Conservation (phyloP, 164 flowering plant species). For the Annona squamosa region DNA sequence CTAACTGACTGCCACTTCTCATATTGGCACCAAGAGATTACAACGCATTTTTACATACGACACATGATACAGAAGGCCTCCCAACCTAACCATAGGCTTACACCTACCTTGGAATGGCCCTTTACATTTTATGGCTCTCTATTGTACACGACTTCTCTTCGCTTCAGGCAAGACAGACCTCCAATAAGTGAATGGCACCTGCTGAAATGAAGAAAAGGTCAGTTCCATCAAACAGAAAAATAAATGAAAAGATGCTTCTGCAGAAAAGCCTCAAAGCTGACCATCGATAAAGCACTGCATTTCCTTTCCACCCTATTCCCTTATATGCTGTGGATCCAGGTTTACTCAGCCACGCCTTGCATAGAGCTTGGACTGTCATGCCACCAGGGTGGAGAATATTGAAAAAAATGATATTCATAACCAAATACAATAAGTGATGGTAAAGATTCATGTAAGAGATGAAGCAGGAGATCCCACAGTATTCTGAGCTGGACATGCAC, state of each 20-base stretch:
- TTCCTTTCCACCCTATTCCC: not conserved
- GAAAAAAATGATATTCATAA: too few species aligned
- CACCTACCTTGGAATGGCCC: not conserved
- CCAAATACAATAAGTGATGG: not conserved
- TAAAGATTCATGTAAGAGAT: not conserved
- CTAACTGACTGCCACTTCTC: too few species aligned
- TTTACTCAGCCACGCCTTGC: not conserved
- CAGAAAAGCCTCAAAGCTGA: not conserved
- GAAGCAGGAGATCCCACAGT: not conserved
- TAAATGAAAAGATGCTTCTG: not conserved
- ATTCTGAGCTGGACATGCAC: not conserved
- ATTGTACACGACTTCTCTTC: not conserved
- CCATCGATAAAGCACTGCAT: not conserved
- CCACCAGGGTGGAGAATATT: not conserved
- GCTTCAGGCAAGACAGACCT: not conserved
- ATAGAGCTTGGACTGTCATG: not conserved
- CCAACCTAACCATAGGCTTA: not conserved
- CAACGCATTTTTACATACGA: not conserved
- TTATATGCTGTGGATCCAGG: not conserved
- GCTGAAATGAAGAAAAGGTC: not conserved
- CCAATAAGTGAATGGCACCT: not conserved
- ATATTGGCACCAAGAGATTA: too few species aligned
- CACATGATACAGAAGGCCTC: not conserved
- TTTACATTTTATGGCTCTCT: not conserved
- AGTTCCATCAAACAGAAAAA: not conserved